Evolutionary conservation across 2,329 filamentous ascomycete species (phyloP).

Genomic region (Juglanconis sp.): DNA sequence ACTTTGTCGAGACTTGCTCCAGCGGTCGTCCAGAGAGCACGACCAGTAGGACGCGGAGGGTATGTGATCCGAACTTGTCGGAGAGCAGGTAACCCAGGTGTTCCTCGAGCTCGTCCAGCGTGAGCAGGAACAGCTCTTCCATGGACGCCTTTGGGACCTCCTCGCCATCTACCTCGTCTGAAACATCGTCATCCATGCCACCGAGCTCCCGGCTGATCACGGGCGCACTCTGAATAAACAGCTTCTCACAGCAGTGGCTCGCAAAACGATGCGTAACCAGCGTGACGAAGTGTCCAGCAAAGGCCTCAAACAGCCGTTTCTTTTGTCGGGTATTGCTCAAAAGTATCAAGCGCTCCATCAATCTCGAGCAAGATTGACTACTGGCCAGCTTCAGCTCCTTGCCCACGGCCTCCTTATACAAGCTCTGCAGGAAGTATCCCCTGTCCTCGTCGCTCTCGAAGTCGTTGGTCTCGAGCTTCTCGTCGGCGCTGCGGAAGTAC

Average conservation of each 20-base stretch:
- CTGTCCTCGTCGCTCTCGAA: constrained; percentile 76
- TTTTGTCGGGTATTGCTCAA: constrained; percentile 76
- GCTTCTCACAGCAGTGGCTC: constrained; percentile 92
- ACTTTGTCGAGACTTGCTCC: constrained; percentile 64
- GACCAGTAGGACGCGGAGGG: constrained; percentile 78
- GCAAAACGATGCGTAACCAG: constrained; percentile 94
- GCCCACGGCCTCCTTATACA: constrained; percentile 80
- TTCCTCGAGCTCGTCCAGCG: constrained; percentile 83
- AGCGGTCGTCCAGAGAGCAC: constrained; percentile 82
- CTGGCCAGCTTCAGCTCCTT: constrained; percentile 96
- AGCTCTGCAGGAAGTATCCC: constrained; percentile 69
- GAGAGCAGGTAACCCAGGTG: constrained; percentile 81
- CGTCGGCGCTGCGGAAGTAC: constrained; percentile 88
- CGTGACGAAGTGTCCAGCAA: constrained; percentile 81
- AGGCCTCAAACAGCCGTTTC: constrained; percentile 81
- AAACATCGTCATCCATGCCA: constrained; percentile 39
- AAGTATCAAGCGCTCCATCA: constrained; percentile 88
- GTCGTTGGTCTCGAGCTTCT: constrained; percentile 84
- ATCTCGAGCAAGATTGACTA: constrained; percentile 88
- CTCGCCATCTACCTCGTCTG: constrained; percentile 40
- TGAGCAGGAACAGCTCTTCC: constrained; percentile 80
- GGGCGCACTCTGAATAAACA: constrained; percentile 81
- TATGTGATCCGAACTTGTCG: constrained; percentile 86
- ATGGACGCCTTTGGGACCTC: constrained; percentile 60
- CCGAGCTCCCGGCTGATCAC: constrained; percentile 71